Percentiles rank a stretch among this genome's conserved stretches.
These are phyloP conservation scores for Glycine tomentella DNA, from an alignment of 306 rosid species.

Conservation along the genomic window DNA sequence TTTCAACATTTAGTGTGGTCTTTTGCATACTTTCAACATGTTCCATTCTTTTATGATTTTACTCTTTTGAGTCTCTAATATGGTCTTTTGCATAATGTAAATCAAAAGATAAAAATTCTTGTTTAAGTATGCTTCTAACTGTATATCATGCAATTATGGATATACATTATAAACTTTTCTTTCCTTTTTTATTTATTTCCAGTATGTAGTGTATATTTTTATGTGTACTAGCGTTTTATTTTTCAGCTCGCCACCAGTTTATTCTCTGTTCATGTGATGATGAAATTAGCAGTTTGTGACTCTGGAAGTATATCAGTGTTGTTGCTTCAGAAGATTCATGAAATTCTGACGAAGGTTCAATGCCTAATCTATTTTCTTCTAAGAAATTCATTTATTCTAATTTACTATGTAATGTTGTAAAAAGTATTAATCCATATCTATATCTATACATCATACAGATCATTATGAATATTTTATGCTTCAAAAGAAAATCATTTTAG, in stretches of 20 bases:
- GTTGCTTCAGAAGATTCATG: constrained; percentile 72
- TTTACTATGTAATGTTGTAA: constrained; percentile 23
- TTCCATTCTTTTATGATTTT: constrained; percentile 26
- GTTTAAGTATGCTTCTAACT: constrained; percentile 27
- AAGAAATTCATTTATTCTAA: constrained; percentile 8
- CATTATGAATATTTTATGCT: constrained; percentile 18
- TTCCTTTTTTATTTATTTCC: background rate
- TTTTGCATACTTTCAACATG: background rate
- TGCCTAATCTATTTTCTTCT: constrained; percentile 32
- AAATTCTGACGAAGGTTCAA: constrained; percentile 65
- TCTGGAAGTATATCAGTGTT: constrained; percentile 84
- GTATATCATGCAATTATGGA: constrained; percentile 26
- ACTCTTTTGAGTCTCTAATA: constrained; percentile 12
- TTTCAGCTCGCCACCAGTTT: constrained; percentile 82
- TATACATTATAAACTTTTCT: constrained; percentile 32
- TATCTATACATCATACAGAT: background rate
- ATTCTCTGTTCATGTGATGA: constrained; percentile 78
- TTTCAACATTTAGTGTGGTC: constrained; percentile 5
- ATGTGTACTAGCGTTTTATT: constrained; percentile 31
- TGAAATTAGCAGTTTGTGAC: constrained; percentile 63
- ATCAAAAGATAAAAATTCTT: background rate
- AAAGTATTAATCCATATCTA: constrained; percentile 3
- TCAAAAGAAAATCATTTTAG: constrained; percentile 27
- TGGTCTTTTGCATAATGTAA: constrained; percentile 18
- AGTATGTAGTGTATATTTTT: constrained; percentile 10